phyloP scores from a whole-genome alignment of 1,284 basidiomycete species.

The Cerrena zonata region DNA sequence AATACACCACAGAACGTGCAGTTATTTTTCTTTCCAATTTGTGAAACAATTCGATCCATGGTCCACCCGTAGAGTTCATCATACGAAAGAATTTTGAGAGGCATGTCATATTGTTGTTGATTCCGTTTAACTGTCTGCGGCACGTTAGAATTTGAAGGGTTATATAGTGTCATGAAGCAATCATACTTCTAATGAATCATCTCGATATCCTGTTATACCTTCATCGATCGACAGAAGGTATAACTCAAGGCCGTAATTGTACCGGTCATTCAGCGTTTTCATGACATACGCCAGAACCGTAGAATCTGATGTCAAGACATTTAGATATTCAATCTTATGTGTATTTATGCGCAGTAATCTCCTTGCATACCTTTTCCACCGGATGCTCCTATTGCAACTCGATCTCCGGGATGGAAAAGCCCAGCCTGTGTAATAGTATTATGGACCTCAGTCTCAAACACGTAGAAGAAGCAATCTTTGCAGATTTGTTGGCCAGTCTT shows the following conservation, averaged over 20 bases:
- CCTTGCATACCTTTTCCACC: slow-evolving; percentile 84
- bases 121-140: slow-evolving; percentile 93
- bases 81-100: slow-evolving; percentile 93
- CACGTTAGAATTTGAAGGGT: slow-evolving; percentile 4
- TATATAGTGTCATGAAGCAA: not conserved
- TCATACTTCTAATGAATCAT: slow-evolving; percentile 89
- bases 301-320: slow-evolving; percentile 62
- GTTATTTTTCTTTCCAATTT: slow-evolving; percentile 96
- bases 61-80: slow-evolving; percentile 98
- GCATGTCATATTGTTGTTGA: slow-evolving; percentile 90
- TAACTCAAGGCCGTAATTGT: slow-evolving; percentile 86
- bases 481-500: slow-evolving; percentile 98
- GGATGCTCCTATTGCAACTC: slow-evolving; percentile 94
- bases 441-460: slow-evolving; percentile 98
- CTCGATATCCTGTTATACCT: slow-evolving; percentile 95
- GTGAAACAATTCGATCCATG: slow-evolving; percentile 93
- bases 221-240: slow-evolving; percentile 97
- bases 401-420: slow-evolving; percentile 87
- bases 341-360: not conserved
- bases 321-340: not conserved
- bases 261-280: slow-evolving; percentile 91
- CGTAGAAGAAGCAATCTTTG: slow-evolving; percentile 90
- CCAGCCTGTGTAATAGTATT: slow-evolving; percentile 81
- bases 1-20: slow-evolving; percentile 99
- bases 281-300: slow-evolving; percentile 96